Conservation (phyloP, 169 alveolate species). For the Eimeria acervulina region DNA sequence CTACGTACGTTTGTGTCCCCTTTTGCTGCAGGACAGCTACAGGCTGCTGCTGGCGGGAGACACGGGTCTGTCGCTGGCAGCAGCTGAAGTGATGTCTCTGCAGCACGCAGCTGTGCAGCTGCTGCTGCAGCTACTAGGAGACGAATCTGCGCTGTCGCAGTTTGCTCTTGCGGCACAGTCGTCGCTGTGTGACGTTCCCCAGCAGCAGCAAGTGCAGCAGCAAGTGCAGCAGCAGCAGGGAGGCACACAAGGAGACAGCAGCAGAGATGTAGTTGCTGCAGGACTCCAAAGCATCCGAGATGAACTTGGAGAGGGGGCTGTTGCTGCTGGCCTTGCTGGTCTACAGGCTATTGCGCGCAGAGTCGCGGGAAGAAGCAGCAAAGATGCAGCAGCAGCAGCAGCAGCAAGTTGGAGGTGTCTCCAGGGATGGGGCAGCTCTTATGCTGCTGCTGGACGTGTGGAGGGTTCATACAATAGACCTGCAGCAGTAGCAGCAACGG, state of each 20-base stretch:
- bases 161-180: constrained; percentile 5
- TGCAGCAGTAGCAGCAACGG: background rate
- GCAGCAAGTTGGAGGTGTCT: constrained; percentile 78
- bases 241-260: background rate
- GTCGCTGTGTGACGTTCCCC: background rate
- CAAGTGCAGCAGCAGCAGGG: background rate
- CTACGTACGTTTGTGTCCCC: constrained; percentile 55
- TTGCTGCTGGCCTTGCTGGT: constrained; percentile 42
- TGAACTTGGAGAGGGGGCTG: background rate
- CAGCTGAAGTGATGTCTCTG: constrained; percentile 64
- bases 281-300: background rate
- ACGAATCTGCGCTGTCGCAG: background rate
- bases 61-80: constrained; percentile 4
- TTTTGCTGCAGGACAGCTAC: constrained; percentile 68
- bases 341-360: constrained; percentile 31
- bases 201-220: background rate
- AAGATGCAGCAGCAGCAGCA: constrained; percentile 34
- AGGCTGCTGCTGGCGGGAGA: constrained; percentile 51
- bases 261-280: background rate
- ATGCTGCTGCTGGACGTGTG: constrained; percentile 37
- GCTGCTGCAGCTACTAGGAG: constrained; percentile 52
- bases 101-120: constrained; percentile 77
- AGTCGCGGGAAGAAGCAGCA: constrained; percentile 18
- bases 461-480: background rate
- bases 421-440: constrained; percentile 71